phyloP scores from a whole-genome alignment of 2,329 filamentous ascomycete species.

The Cercospora beticola region DNA sequence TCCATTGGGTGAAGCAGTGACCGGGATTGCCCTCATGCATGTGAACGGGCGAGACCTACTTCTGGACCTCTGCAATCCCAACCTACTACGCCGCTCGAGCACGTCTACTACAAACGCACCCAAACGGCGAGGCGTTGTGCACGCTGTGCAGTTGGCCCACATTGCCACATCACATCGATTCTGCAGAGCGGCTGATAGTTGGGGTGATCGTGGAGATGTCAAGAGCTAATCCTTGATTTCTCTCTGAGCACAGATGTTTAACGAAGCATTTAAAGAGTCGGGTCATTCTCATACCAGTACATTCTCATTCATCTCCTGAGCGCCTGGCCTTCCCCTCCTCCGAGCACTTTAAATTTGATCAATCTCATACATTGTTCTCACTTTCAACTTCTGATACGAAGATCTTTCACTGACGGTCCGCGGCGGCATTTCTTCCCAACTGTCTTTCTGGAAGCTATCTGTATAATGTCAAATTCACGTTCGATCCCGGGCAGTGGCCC shows the following conservation, averaged over 20 bases:
- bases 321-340: not conserved
- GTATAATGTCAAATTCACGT: conserved; percentile 12
- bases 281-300: not conserved
- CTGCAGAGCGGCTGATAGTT: not conserved
- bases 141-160: not conserved
- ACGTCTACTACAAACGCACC: not conserved
- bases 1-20: not conserved
- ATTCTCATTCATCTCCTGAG: not conserved
- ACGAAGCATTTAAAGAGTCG: not conserved
- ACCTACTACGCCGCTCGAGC: not conserved
- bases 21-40: not conserved
- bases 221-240: not conserved
- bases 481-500: conserved; percentile 12
- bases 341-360: not conserved
- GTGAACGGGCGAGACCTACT: not conserved
- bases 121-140: not conserved
- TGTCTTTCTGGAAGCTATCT: conserved; percentile 9
- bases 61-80: not conserved
- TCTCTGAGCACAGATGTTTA: not conserved
- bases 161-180: not conserved
- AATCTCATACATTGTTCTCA: not conserved
- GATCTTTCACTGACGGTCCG: not conserved
- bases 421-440: conserved; percentile 2
- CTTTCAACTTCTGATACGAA: not conserved
- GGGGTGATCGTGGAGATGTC: not conserved